Evolutionary conservation across 495 filamentous ascomycete genomes (phyloP).

Genomic region (Penicillium desertorum): DNA sequence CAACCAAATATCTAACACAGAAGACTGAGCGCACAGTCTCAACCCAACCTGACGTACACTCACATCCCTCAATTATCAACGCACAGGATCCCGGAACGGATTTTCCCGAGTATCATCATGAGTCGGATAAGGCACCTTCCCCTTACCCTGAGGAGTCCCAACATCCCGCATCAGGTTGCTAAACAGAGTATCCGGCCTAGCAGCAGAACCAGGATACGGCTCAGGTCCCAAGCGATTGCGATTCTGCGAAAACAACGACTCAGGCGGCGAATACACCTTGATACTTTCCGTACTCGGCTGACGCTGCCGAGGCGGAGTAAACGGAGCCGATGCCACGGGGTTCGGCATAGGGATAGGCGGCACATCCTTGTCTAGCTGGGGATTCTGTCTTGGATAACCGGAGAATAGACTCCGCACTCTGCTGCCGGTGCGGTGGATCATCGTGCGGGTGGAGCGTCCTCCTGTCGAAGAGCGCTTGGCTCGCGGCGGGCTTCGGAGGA

Average conservation of each 20-base stretch:
- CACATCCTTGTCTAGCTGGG: constrained; percentile 21
- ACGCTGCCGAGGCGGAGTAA: constrained; percentile 41
- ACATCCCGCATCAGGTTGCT: constrained; percentile 63
- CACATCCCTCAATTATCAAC: not conserved
- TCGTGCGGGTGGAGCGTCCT: constrained; percentile 33
- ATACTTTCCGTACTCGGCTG: constrained; percentile 66
- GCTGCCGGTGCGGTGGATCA: constrained; percentile 38
- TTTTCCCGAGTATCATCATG: constrained; percentile 9
- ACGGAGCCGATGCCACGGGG: constrained; percentile 20
- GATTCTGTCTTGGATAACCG: constrained; percentile 7
- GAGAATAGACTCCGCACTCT: constrained; percentile 42
- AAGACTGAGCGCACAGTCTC: not conserved
- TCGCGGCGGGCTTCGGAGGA: constrained; percentile 38
- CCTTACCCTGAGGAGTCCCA: constrained; percentile 43
- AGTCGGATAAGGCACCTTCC: constrained; percentile 37
- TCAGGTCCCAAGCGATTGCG: constrained; percentile 32
- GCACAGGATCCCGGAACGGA: constrained; percentile 8
- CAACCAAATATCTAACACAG: not conserved
- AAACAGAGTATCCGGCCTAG: constrained; percentile 59
- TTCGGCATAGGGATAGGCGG: constrained; percentile 18
- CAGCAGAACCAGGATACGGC: constrained; percentile 30
- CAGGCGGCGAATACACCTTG: constrained; percentile 66
- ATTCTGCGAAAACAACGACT: constrained; percentile 36
- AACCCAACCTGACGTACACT: not conserved
- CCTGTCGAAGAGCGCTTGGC: constrained; percentile 29